Base-by-base conservation (phyloP, 2,329 filamentous ascomycete species). In the Cadophora malorum region DNA sequence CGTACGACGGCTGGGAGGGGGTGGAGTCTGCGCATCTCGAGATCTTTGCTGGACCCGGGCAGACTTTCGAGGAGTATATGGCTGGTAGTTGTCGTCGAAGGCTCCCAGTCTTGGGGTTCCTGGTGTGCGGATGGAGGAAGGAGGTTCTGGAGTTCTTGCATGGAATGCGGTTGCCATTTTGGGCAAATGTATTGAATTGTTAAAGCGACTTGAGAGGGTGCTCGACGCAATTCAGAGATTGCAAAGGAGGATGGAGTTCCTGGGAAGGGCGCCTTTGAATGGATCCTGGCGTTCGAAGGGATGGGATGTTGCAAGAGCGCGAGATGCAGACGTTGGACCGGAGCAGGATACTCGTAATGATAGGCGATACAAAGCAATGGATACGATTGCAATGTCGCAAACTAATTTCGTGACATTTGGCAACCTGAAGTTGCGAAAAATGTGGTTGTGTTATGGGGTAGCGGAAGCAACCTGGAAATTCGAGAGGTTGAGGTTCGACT, bases 11-110 rank as follows among this genome's bases (percentile, higher is more conserved):
- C n/a, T 62, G 21, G 41, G 14, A 62, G 71, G 75, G 71, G 88
- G 88, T 25, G 88, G 86, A 1, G 87, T 90, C 78, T 83, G 84
- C 75, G 73, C 68, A 66, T 67, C 83, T 79, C 68, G 80, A 74
- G 56, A 80, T 75, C 83, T 83, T 74, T 88, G 85, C 52, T 83
- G 87, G 73, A 92, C 84, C 72, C 90, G 86, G 68, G 86, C 85
- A 4, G 89, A 91, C 75, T 91, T 90, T 78, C 90, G 86, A 65
- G 90, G 89, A 69, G 89, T 88, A 76, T 89, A 94, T 55, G 91
- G 91, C 75, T 92, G 86, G 83, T 90, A 94, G 70, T 83, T 80
- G 79, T 94, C 91, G 72, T 84, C 83, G 41, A 45, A 45, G 74
- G 84, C 88, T 47, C 91, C 91, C 76, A 88, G 85, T 68, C 85